phyloP scores from a whole-genome alignment of 768 basidiomycete genomes.

The Xerocomus potaroensis region DNA sequence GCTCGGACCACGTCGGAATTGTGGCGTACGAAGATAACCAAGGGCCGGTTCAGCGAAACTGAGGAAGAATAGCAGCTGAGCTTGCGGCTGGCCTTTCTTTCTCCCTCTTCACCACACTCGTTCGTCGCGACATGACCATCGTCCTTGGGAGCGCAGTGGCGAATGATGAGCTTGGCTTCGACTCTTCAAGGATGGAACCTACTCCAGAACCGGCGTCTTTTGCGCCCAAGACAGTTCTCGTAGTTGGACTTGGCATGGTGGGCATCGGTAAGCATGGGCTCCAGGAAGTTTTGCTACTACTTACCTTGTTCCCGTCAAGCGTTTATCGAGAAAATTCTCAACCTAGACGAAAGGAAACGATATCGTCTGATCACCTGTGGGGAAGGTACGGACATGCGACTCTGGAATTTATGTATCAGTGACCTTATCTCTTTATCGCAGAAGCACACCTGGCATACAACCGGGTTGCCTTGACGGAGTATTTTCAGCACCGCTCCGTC shows the following conservation, averaged over 20 bases:
- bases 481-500: conserved; percentile 55
- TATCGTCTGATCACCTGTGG: conserved; percentile 59
- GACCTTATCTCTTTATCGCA: too few relatives aligned
- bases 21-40: too few relatives aligned
- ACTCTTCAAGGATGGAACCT: background rate
- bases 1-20: too few relatives aligned
- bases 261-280: background rate
- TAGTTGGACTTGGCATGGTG: conserved; percentile 1
- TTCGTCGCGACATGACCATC: too few relatives aligned
- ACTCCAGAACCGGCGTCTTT: background rate
- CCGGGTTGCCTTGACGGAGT: conserved; percentile 49
- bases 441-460: conserved; percentile 52
- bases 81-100: too few relatives aligned
- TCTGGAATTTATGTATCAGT: too few relatives aligned
- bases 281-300: background rate
- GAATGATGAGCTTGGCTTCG: background rate
- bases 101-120: too few relatives aligned
- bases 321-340: conserved; percentile 67
- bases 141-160: background rate
- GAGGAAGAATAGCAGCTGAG: too few relatives aligned
- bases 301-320: conserved; percentile 26
- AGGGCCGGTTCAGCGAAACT: too few relatives aligned
- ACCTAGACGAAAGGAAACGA: conserved; percentile 43
- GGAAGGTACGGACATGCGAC: too few relatives aligned
- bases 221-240: background rate